These are phyloP conservation scores for Neopestalotiopsis sp. DNA, from an alignment of 2,329 filamentous ascomycete genomes.

Conservation along the genomic window DNA sequence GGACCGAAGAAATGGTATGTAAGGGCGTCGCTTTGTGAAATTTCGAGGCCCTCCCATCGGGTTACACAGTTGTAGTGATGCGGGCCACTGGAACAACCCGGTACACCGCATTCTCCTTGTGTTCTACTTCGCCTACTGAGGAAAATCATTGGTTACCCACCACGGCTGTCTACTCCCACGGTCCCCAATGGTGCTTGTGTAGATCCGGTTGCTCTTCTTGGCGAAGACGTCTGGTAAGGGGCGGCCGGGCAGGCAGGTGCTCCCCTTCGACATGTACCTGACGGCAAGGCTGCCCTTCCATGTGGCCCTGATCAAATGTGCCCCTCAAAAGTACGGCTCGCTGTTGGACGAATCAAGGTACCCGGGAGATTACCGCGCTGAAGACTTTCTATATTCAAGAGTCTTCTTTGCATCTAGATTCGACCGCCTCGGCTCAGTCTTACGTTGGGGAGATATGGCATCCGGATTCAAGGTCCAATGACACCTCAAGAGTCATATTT, in stretches of 20 bases:
- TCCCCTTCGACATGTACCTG: background rate
- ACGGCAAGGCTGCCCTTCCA: background rate
- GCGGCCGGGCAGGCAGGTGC: no score
- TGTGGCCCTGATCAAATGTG: background rate
- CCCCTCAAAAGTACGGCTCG: background rate
- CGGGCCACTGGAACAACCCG: constrained; percentile 3
- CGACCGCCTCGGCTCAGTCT: background rate
- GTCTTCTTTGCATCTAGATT: background rate
- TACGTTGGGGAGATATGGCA: background rate
- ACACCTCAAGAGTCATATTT: background rate
- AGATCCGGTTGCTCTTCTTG: background rate
- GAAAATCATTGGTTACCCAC: constrained; percentile 15
- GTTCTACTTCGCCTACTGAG: constrained; percentile 6
- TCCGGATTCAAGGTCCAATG: background rate
- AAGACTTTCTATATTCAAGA: background rate
- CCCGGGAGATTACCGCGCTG: background rate
- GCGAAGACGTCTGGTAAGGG: no score
- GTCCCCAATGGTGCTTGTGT: background rate
- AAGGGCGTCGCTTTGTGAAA: background rate
- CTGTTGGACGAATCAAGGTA: background rate
- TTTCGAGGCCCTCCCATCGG: background rate
- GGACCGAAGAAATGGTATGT: background rate
- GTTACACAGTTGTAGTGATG: background rate
- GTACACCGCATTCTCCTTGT: background rate
- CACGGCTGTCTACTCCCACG: background rate